Evolutionary conservation across 192 early-diverging fungal species (phyloP), one percentile per base, ranked within the genome.

Genomic region (Backusella tarrabulga): DNA sequence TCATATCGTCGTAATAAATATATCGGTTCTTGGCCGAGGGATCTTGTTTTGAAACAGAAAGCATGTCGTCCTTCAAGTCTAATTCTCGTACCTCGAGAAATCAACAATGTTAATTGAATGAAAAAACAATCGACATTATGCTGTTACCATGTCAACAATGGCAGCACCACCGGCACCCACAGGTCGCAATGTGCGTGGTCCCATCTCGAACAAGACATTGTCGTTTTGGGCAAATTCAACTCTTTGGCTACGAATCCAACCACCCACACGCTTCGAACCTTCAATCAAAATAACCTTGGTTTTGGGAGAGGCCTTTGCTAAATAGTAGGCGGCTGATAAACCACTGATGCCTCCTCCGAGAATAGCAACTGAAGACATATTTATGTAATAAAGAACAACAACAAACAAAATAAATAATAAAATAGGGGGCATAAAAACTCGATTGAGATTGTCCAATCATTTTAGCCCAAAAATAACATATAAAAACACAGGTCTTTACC

Each of bases 321-420:
- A 83, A 83, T 93, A 93, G 88, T 90, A 96, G 4, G 95, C 95
- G 3, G 94, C 85, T 46, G 92, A 90, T 19, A 99, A 90, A 15
- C 96, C 96, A 23, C 92, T 92, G 78, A 99, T 93, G 35, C 97
- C 97, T 38, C 95, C 96, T 40, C 97, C 97, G 6, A 99, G 83
- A n/a, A 99, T 91, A 6, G 89, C 88, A 77, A 95, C 52, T 17
- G 23, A 38, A 69, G 68, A 40, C 68, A 38, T 71, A 34, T 41
- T 11, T 29, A 71, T 15, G 26, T 40, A 21, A 71, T 32, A 32
- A 32, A 11, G 2, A 42, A 71, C 11, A 71, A 71, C 12, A 44
- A 26, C 4, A 71, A 71, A 15, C 21, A 36, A 17, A 32, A 21
- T 46, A 7, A 41, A 70, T 21, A 11, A 42, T 23, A 50, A 50